Base-by-base conservation (phyloP, 768 basidiomycete genomes). In the Pleurotus tuber-regium region DNA sequence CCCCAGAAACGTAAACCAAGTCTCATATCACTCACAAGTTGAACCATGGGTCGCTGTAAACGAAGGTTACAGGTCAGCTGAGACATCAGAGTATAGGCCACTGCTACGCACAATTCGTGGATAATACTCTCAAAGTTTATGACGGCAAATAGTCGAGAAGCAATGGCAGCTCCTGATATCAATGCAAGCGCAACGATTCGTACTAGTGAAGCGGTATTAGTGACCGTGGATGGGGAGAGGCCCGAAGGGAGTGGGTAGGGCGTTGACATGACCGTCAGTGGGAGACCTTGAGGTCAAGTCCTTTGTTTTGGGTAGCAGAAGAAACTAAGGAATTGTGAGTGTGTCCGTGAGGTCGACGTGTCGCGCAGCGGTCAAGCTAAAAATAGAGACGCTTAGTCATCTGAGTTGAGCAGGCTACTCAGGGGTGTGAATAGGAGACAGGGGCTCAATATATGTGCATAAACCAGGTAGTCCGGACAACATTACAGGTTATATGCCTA, bases 51-150 rank as follows among this genome's bases (percentile, higher is more conserved):
- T 97, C 95, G 65, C 94, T 96, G 63, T 31, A 6, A 30, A 21
- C 48, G 24, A 43, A 33, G 51, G 49, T 52, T 59, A 54, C 55
- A 40, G 51, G 26, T 61, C 42, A 33, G 57, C 42, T 50, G 47
- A 21, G 43, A 51, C 52, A 46, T 29, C 18, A 56, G 8, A 29
- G 28, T 18, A 33, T 25, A n/a, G n/a, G 16, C 29, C 8, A 53
- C 54, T 14, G 41, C 43, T 0, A 80, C 93, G 60, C 57, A 97
- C 94, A 98, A 98, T 77, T 98, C 97, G 70, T 98, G 96, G 61
- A 99, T 98, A 62, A 99, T 93, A 78, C 93, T 96, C 75, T 99
- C 97, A 66, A 97, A 98, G 60, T 98, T 92, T 56, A 98, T 75
- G 61, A 99, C 97, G 57, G 97, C 96, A 64, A 99, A 99, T 62